Conservation (phyloP, 805 yeast genomes). For the Metschnikowia peoriensis region DNA sequence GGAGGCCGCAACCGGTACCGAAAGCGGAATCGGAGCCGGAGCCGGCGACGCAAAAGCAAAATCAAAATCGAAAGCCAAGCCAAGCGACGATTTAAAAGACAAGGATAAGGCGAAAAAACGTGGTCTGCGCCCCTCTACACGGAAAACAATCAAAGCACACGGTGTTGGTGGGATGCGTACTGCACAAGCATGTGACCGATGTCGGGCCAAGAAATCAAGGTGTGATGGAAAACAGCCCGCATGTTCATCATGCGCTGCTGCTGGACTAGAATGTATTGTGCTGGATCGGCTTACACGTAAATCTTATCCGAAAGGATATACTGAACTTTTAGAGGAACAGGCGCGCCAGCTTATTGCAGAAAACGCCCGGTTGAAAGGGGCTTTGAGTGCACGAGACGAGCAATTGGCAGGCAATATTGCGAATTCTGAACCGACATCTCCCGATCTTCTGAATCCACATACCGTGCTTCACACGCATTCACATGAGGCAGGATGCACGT, state of each 20-base stretch:
- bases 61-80: background rate
- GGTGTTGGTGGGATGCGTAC: slow-evolving; percentile 67
- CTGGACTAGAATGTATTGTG: slow-evolving; percentile 86
- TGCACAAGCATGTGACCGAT: slow-evolving; percentile 91
- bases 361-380: slow-evolving; percentile 63
- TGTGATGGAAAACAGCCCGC: slow-evolving; percentile 71
- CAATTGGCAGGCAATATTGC: slow-evolving; percentile 41
- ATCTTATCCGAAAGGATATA: slow-evolving; percentile 89
- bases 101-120: background rate
- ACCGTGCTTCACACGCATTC: slow-evolving; percentile 2
- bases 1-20: no score
- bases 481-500: slow-evolving; percentile 46
- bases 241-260: slow-evolving; percentile 79
- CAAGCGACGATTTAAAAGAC: background rate
- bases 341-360: slow-evolving; percentile 84
- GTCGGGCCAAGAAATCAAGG: slow-evolving; percentile 74
- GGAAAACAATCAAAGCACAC: slow-evolving; percentile 58
- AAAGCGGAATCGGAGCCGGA: no score
- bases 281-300: slow-evolving; percentile 81
- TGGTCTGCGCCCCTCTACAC: background rate
- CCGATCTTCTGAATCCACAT: background rate
- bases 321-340: slow-evolving; percentile 84
- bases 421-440: background rate
- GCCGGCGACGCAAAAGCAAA: background rate
- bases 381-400: slow-evolving; percentile 64